Conservation (phyloP, 2,329 filamentous ascomycete species). For the Cordyceps militaris region DNA sequence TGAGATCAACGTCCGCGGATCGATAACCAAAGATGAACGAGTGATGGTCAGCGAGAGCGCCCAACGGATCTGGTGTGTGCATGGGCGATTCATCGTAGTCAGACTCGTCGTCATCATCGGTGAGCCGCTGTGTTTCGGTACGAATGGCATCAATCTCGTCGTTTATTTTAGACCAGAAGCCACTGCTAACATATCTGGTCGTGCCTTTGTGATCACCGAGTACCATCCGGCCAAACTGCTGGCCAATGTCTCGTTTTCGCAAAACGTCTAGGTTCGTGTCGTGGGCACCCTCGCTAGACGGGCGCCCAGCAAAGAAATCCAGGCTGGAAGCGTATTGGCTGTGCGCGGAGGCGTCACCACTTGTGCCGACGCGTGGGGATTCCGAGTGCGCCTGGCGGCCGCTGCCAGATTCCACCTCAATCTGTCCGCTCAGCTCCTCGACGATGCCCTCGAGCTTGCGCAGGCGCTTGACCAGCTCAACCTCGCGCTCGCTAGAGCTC, state of each 20-base stretch:
- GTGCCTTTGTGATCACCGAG: slow-evolving; percentile 61
- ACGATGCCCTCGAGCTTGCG: slow-evolving; percentile 71
- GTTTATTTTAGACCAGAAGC: slow-evolving; percentile 68
- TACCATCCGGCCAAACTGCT: slow-evolving; percentile 61
- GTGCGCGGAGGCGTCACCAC: not conserved
- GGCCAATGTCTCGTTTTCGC: slow-evolving; percentile 23
- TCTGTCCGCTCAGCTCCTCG: slow-evolving; percentile 58
- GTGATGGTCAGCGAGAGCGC: slow-evolving; percentile 49
- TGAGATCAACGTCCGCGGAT: slow-evolving; percentile 61
- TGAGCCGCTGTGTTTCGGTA: slow-evolving; percentile 41
- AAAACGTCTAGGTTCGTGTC: slow-evolving; percentile 22
- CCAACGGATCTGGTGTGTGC: slow-evolving; percentile 28
- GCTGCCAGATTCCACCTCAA: slow-evolving; percentile 43
- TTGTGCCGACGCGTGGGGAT: slow-evolving; percentile 4
- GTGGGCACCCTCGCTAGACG: slow-evolving; percentile 1
- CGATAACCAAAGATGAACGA: slow-evolving; percentile 67
- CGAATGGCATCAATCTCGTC: slow-evolving; percentile 52
- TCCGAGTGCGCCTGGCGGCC: slow-evolving; percentile 23
- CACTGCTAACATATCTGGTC: slow-evolving; percentile 67
- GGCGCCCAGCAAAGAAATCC: slow-evolving; percentile 9
- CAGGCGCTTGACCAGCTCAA: slow-evolving; percentile 65
- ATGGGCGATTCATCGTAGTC: slow-evolving; percentile 54
- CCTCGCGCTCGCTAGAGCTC: slow-evolving; percentile 54
- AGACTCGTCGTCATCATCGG: slow-evolving; percentile 42
- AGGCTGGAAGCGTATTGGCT: slow-evolving; percentile 7